Base-by-base conservation (phyloP, 495 filamentous ascomycete species). In the Astrocystis sublimbata region DNA sequence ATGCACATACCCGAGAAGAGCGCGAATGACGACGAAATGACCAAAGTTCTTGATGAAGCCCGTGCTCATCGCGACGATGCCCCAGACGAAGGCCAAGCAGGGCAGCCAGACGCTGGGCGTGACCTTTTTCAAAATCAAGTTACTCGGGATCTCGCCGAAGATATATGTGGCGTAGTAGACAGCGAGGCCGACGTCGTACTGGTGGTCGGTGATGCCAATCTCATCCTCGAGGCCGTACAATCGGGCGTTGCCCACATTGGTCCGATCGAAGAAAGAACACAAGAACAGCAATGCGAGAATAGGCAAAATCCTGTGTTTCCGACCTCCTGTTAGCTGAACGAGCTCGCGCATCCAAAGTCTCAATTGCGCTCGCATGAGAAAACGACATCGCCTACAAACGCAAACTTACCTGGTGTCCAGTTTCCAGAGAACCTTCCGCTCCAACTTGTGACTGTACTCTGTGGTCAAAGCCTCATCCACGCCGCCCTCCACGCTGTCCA, bases 181-280 rank as follows among this genome's bases (percentile, higher is more conserved):
- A 19, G 79, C 77, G 58, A 81, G 71, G 21, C 77, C 77, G 35
- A 84, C 83, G 71, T 92, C 92, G 68, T 91, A 96, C 68, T 93
- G 85, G 31, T 78, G 74, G 40, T 83, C 75, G 4, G 80, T 84
- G 78, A 96, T 86, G 59, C 60, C 57, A 1, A 94, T 79, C 62
- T 88, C 83, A n/a, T 74, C 67, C 59, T 88, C 75, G 6, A 96
- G 79, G 24, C 88, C 86, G 62, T 85, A 86, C 41, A 96, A 83
- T 67, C 88, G 90, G 12, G 92, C 92, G 77, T 96, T 96, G 45
- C 92, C 92, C 35, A 93, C 88, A 65, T 89, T 91, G 10, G 85
- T 82, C 71, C 91, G 83, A 70, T 93, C 91, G 41, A 96, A 81
- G 73, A 96, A 96, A 21, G 78, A 80, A 64, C 79, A 81, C 30